phyloP scores from a whole-genome alignment of 1,284 basidiomycete genomes.

The Singerocomus inundabilis region DNA sequence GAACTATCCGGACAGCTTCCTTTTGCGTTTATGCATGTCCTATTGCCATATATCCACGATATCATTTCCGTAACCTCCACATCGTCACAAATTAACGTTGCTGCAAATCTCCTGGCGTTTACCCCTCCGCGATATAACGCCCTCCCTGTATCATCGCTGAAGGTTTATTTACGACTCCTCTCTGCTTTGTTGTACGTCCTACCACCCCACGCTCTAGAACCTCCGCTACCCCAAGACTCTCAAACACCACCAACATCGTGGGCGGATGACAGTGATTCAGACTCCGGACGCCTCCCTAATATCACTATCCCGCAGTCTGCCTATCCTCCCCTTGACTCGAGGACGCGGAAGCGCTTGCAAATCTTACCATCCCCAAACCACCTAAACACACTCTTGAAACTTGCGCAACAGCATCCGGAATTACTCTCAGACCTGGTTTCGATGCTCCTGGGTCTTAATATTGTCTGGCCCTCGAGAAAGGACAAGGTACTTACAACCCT shows the following conservation, averaged over 20 bases:
- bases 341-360: slow-evolving; percentile 55
- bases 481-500: slow-evolving; percentile 52
- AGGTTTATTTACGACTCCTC: slow-evolving; percentile 54
- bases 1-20: slow-evolving; percentile 47
- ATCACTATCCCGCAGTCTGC: slow-evolving; percentile 36
- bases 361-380: slow-evolving; percentile 50
- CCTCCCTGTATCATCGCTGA: slow-evolving; percentile 46
- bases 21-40: slow-evolving; percentile 36
- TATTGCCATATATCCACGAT: slow-evolving; percentile 27
- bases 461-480: slow-evolving; percentile 57
- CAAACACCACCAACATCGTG: slow-evolving; percentile 19
- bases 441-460: slow-evolving; percentile 54
- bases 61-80: slow-evolving; percentile 27
- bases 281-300: slow-evolving; percentile 31
- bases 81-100: slow-evolving; percentile 49
- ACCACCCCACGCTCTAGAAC: slow-evolving; percentile 52
- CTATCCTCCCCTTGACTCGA: slow-evolving; percentile 49
- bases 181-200: slow-evolving; percentile 51
- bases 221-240: slow-evolving; percentile 32
- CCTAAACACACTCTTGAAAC: slow-evolving; percentile 48
- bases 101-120: slow-evolving; percentile 67
- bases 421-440: slow-evolving; percentile 44
- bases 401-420: slow-evolving; percentile 36
- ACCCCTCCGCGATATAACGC: slow-evolving; percentile 52
- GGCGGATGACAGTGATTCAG: slow-evolving; percentile 36